Conservation (phyloP, 352 stramenopile genomes). For the Pythium biforme region DNA sequence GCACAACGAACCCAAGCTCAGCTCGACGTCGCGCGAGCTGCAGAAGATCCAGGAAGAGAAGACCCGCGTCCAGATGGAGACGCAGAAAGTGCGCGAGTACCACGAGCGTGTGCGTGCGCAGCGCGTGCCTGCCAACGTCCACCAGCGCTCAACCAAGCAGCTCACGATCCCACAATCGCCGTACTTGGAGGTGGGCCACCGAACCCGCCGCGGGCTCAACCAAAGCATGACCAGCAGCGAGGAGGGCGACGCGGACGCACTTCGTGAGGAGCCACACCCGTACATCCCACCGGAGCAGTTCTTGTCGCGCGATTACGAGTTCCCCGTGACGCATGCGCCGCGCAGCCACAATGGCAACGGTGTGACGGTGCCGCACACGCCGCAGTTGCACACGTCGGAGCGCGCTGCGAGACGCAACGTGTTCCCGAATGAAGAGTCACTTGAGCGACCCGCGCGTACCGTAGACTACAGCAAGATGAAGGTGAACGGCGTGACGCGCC, state of each 20-base stretch:
- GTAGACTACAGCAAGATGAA: constrained; percentile 31
- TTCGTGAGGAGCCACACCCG: constrained; percentile 18
- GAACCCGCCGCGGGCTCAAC: constrained; percentile 35
- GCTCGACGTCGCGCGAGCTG: constrained; percentile 74
- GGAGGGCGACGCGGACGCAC: not conserved
- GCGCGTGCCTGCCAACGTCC: constrained; percentile 58
- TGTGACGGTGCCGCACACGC: constrained; percentile 32
- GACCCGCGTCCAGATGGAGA: constrained; percentile 60
- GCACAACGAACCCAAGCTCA: constrained; percentile 54
- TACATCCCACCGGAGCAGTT: constrained; percentile 32
- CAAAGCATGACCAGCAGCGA: constrained; percentile 23
- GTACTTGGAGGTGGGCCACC: constrained; percentile 58
- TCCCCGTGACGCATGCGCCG: constrained; percentile 13
- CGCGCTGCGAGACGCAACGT: constrained; percentile 22
- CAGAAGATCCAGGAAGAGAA: constrained; percentile 77
- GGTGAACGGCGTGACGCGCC: constrained; percentile 34
- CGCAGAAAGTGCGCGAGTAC: constrained; percentile 75
- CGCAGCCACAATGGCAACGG: constrained; percentile 2
- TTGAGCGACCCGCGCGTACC: constrained; percentile 1
- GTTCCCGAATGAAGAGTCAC: constrained; percentile 16
- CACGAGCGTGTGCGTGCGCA: constrained; percentile 73
- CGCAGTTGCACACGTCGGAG: constrained; percentile 29
- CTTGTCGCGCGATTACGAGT: constrained; percentile 32
- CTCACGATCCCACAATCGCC: constrained; percentile 77
- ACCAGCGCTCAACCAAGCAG: constrained; percentile 77